Evolutionary conservation across 768 basidiomycete species (phyloP), one percentile per base, ranked within the genome.

Genomic region (Suillus paluster): DNA sequence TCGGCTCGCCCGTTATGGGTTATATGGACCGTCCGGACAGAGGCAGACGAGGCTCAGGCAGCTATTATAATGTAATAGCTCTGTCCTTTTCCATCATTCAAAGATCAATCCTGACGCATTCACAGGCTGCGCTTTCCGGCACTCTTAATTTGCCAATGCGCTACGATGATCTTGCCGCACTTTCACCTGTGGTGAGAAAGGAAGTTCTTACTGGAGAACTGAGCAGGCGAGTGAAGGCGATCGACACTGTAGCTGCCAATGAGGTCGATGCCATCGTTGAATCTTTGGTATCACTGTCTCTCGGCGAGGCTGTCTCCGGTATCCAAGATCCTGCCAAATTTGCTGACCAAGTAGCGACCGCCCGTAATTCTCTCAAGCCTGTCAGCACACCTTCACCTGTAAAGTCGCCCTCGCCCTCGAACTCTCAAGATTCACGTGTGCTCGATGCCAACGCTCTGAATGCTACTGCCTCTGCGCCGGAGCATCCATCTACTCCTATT

Each of bases 181-280:
- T 95, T 45, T 94, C 94, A 12, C 92, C 94, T 19, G 94, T 95
- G 21, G 92, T 95, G 14, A 86, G 94, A 66, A 91, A 89, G 71
- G 92, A 94, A 68, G 90, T 95, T 6, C 81, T 95, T 30, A 88
- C 90, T 0, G 94, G 92, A 36, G 94, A 95, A 73, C 79, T 95
- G 30, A 89, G 84, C 68, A 84, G 92, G 61, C 87, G 91, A 6
- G 80, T 95, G 67, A 90, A 86, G 69, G 70, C 78, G 3, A 77
- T 85, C 69, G 84, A 83, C 46, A 68, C 77, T 11, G 83, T 92
- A 9, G 77, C 85, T 19, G 67, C 79, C 4, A 71, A 78, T 15
- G 89, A 92, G 57, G 71, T 94, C 14, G 84, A 89, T 34, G 66
- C 74, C 2, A 78, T 95, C 36, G 91, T 95, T 14, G 87, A 92